These are phyloP conservation scores for Ceratocystis diversiconidia DNA, from an alignment of 2,329 filamentous ascomycete genomes.

Conservation along the genomic window DNA sequence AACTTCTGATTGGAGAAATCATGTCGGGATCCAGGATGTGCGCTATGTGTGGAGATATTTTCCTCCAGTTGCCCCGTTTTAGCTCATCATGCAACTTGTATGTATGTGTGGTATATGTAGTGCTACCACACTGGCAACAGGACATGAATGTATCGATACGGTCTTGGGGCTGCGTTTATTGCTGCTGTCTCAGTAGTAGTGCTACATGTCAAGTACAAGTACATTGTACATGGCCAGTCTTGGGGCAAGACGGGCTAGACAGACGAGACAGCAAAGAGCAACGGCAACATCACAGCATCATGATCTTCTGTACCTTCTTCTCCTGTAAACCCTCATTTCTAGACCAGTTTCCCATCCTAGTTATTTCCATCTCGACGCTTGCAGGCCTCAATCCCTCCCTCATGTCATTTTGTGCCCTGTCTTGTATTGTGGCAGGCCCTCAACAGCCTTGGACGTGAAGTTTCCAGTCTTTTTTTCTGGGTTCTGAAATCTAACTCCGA, in stretches of 20 bases:
- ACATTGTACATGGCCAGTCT: not conserved
- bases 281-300: not conserved
- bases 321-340: not conserved
- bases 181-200: not conserved
- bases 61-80: not conserved
- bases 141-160: not conserved
- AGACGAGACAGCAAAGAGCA: not conserved
- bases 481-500: not conserved
- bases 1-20: not conserved
- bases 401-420: not conserved
- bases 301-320: not conserved
- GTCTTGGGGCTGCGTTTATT: not conserved
- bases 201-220: not conserved
- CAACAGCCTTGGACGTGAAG: not conserved
- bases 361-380: not conserved
- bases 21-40: not conserved
- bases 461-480: not conserved
- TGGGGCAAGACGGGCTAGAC: not conserved
- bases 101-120: not conserved
- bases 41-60: not conserved
- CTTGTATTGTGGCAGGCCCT: not conserved
- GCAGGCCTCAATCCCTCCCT: constrained; percentile 1
- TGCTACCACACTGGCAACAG: not conserved
- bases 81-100: not conserved
- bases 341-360: not conserved